Evolutionary conservation across 805 yeast species (phyloP).

Genomic region (Candida ipomoeae): DNA sequence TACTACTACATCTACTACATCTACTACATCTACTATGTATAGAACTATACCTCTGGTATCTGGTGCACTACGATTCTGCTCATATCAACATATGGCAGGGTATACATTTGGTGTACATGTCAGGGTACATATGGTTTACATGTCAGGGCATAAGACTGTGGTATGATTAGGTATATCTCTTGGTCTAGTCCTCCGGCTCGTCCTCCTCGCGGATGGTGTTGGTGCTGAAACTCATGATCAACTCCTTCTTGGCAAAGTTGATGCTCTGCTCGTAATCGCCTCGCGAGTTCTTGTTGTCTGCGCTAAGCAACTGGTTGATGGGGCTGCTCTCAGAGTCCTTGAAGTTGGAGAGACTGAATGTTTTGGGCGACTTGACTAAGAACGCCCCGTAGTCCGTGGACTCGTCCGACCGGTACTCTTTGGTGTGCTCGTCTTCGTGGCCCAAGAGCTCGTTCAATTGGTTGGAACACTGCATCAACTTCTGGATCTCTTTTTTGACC

Average conservation of each 20-base stretch:
- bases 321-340: slow-evolving; percentile 34
- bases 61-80: too few relatives aligned
- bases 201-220: slow-evolving; percentile 40
- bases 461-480: slow-evolving; percentile 16
- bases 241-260: slow-evolving; percentile 14
- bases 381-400: slow-evolving; percentile 16
- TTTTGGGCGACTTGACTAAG: slow-evolving; percentile 39
- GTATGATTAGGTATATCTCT: too few relatives aligned
- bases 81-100: too few relatives aligned
- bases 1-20: too few relatives aligned
- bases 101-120: too few relatives aligned
- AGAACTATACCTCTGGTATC: too few relatives aligned
- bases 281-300: slow-evolving; percentile 9
- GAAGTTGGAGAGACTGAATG: slow-evolving; percentile 34
- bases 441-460: slow-evolving; percentile 14
- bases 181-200: slow-evolving; percentile 26
- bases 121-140: too few relatives aligned
- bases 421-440: background rate
- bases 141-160: too few relatives aligned
- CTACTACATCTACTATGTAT: too few relatives aligned
- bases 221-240: slow-evolving; percentile 31
- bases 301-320: slow-evolving; percentile 29
- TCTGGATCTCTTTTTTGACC: slow-evolving; percentile 31
- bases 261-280: slow-evolving; percentile 5
- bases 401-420: slow-evolving; percentile 4